Evolutionary conservation across 2,329 filamentous ascomycete genomes (phyloP), one percentile per base, ranked within the genome.

Genomic region (Diaporthe citrichinensis): DNA sequence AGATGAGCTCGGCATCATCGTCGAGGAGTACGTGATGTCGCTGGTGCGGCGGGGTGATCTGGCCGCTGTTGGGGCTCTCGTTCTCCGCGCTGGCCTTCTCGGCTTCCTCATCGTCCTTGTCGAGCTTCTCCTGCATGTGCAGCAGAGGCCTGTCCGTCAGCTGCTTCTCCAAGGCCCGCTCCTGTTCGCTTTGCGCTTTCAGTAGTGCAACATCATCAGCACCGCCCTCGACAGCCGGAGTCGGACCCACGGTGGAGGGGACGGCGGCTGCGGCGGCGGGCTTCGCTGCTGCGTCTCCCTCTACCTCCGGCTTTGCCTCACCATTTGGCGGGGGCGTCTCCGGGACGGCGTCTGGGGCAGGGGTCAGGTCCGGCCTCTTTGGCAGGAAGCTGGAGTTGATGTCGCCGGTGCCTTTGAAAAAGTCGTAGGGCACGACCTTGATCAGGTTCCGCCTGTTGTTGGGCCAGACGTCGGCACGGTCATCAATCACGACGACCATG

Each of bases 401-500:
- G 84, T 99, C 97, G 77, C 97, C 97, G 78, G 98, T 98, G 23
- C 97, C 97, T 74, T 97, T 95, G 86, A 98, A 99, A 85, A 99
- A 99, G 83, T 98, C 96, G 83, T 98, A 99, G 0, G 96, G 95
- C 1, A 93, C 92, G 46, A 99, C 97, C 83, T 98, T 98, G 86
- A 99, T 95, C 49, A 99, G 90, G 81, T 99, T 98, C 7, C 94
- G 91, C 79, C 94, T 93, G 89, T 98, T 98, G 79, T 93, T 92
- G 2, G 92, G 92, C 97, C 97, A 99, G 10, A 99, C 96, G 83
- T 99, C 97, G 72, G 95, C 95, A 79, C 97, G 92, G 84, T 99
- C 97, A 82, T 99, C 97, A 78, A 99, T 99, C 80, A 99, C 98
- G 75, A 98, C 96, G 0, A 98, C 97, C 97, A 99, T 99, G 84